A percentile compares a stretch with the other conserved stretches of the same genome.
Conservation (phyloP, 768 basidiomycete species). For the Kwoniella sp. region DNA sequence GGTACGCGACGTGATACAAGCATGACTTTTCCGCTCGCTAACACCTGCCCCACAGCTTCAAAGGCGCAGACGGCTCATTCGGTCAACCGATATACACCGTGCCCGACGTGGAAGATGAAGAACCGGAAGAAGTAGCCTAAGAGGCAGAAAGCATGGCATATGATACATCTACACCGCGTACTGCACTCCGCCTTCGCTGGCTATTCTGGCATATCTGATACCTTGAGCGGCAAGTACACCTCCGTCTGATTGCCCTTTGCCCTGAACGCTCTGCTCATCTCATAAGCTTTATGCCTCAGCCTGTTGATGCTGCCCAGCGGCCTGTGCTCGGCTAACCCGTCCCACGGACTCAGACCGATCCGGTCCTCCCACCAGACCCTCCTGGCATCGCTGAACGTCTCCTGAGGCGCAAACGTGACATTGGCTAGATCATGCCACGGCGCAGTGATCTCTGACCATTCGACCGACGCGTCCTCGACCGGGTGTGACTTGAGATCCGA, state of each 20-base stretch:
- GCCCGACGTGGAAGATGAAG: conserved; percentile 41
- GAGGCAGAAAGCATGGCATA: neutral
- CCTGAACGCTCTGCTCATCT: conserved; percentile 11
- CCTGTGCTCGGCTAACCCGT: conserved; percentile 10
- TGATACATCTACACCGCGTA: no score
- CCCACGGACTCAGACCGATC: conserved; percentile 12
- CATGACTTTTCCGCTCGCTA: neutral
- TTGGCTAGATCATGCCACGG: conserved; percentile 13
- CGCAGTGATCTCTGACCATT: conserved; percentile 7
- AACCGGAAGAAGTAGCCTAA: no score
- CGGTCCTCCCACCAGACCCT: conserved; percentile 16
- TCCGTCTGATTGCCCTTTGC: conserved; percentile 15
- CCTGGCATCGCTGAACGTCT: conserved; percentile 14
- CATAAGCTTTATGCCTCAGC: conserved; percentile 14
- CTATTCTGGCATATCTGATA: conserved; percentile 11
- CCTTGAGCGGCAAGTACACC: conserved; percentile 8
- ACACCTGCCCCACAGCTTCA: conserved; percentile 13
- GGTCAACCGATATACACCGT: conserved; percentile 35
- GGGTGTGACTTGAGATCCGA: conserved; percentile 8
- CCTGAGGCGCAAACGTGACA: conserved; percentile 1
- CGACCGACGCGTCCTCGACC: conserved; percentile 12
- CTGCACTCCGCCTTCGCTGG: neutral
- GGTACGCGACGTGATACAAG: conserved; percentile 16
- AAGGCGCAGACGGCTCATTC: conserved; percentile 20
- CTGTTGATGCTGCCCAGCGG: conserved; percentile 15